A percentile compares a stretch with the other conserved stretches of the same genome.
phyloP scores from a whole-genome alignment of 495 filamentous ascomycete genomes.

The Hyaloscypha finlandica region DNA sequence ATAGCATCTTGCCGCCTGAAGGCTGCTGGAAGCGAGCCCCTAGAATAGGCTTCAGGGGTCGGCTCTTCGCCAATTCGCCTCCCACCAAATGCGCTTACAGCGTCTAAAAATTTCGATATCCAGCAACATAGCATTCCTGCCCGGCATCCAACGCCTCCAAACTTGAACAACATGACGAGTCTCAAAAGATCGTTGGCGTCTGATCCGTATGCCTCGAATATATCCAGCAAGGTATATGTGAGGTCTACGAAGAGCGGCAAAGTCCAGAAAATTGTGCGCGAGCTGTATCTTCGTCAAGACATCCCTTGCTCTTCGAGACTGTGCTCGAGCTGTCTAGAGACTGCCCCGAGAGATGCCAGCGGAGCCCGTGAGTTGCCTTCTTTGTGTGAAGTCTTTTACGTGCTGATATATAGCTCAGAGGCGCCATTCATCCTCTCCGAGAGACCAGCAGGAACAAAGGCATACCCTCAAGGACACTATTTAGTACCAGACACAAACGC shows the following conservation, averaged over 20 bases:
- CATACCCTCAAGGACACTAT: slow-evolving; percentile 87
- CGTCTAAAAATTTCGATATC: neutral
- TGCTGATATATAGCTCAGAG: slow-evolving; percentile 48
- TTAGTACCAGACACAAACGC: slow-evolving; percentile 96
- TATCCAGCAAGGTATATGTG: slow-evolving; percentile 91
- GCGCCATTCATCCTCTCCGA: slow-evolving; percentile 85
- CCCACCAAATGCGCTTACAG: neutral
- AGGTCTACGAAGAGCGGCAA: slow-evolving; percentile 91
- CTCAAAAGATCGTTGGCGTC: slow-evolving; percentile 72
- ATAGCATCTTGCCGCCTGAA: neutral
- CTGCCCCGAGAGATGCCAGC: slow-evolving; percentile 74
- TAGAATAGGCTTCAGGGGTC: neutral
- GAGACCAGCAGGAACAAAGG: slow-evolving; percentile 76
- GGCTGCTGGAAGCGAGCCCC: neutral
- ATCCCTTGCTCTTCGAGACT: slow-evolving; percentile 96
- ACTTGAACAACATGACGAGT: slow-evolving; percentile 71
- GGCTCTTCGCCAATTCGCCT: neutral
- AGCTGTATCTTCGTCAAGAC: slow-evolving; percentile 93
- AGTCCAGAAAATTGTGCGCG: slow-evolving; percentile 96
- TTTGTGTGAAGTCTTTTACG: neutral
- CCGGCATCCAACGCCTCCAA: slow-evolving; percentile 12
- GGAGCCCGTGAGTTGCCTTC: slow-evolving; percentile 61
- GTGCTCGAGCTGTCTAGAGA: slow-evolving; percentile 70
- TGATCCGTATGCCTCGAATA: slow-evolving; percentile 71
- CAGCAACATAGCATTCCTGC: neutral